A percentile compares a stretch with the other conserved stretches of the same genome.
phyloP scores from a whole-genome alignment of 2,329 filamentous ascomycete genomes.

The Karstenula rhodostoma region DNA sequence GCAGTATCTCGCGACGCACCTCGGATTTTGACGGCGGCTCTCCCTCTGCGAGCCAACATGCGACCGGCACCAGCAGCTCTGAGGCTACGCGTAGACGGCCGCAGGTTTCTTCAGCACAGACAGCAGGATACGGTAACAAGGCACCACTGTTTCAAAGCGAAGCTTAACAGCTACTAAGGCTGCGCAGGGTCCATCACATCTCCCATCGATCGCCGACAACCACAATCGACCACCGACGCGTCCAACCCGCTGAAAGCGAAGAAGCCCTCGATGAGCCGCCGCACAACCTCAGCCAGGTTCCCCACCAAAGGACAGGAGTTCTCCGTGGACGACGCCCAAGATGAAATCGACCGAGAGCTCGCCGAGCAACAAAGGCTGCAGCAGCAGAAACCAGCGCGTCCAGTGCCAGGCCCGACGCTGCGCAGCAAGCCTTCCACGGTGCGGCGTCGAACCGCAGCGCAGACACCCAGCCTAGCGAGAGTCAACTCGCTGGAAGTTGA shows the following conservation, averaged over 20 bases:
- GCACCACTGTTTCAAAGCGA: slow-evolving; percentile 1
- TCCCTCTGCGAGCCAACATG: slow-evolving; percentile 25
- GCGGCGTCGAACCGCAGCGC: slow-evolving; percentile 57
- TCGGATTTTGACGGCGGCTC: slow-evolving; percentile 37
- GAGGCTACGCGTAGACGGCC: slow-evolving; percentile 44
- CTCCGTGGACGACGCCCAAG: slow-evolving; percentile 86
- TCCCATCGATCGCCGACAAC: slow-evolving; percentile 40
- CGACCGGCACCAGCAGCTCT: slow-evolving; percentile 21
- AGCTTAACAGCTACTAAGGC: slow-evolving; percentile 3
- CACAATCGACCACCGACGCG: slow-evolving; percentile 23
- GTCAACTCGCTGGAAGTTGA: slow-evolving; percentile 58
- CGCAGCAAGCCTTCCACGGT: slow-evolving; percentile 62
- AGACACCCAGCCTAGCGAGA: slow-evolving; percentile 56
- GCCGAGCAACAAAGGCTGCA: slow-evolving; percentile 45
- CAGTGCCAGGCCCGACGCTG: slow-evolving; percentile 46
- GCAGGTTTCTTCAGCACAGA: slow-evolving; percentile 33
- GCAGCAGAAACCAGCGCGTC: slow-evolving; percentile 28
- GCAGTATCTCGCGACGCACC: slow-evolving; percentile 32
- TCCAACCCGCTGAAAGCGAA: slow-evolving; percentile 56
- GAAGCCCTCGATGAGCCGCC: slow-evolving; percentile 77
- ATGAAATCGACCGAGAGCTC: slow-evolving; percentile 78
- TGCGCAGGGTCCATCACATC: slow-evolving; percentile 46
- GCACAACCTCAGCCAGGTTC: slow-evolving; percentile 75
- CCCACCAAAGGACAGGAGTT: slow-evolving; percentile 86
- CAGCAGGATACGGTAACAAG: slow-evolving; percentile 45